Evolutionary conservation across 2,329 filamentous ascomycete species (phyloP).

Genomic region (Monosporascus sp.): DNA sequence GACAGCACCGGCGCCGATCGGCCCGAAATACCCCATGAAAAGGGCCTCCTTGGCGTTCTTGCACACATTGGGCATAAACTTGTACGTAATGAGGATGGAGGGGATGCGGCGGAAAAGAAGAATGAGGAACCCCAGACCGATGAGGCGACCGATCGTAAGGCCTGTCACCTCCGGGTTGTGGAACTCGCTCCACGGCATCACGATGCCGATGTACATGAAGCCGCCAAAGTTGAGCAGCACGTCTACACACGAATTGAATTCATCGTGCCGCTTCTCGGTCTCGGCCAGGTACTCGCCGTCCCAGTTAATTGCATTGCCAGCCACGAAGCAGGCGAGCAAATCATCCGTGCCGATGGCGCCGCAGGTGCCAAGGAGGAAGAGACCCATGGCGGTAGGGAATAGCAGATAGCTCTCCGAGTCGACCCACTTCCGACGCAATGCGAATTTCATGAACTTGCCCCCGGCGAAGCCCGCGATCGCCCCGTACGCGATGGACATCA

Average conservation of each 20-base stretch:
- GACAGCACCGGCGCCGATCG: constrained; percentile 70
- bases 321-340: constrained; percentile 54
- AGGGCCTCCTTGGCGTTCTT: constrained; percentile 52
- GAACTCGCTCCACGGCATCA: constrained; percentile 52
- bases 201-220: constrained; percentile 54
- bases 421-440: constrained; percentile 45
- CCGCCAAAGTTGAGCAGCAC: constrained; percentile 54
- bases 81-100: constrained; percentile 47
- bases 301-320: constrained; percentile 57
- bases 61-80: constrained; percentile 46
- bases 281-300: constrained; percentile 54
- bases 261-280: constrained; percentile 50
- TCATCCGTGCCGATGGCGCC: constrained; percentile 55
- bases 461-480: constrained; percentile 42
- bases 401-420: constrained; percentile 50
- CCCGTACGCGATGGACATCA: constrained; percentile 48
- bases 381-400: constrained; percentile 44
- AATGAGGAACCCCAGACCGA: constrained; percentile 47
- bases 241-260: constrained; percentile 54
- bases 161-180: constrained; percentile 46
- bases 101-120: constrained; percentile 52
- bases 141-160: constrained; percentile 43
- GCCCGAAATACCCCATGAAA: constrained; percentile 66
- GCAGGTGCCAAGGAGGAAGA: constrained; percentile 53
- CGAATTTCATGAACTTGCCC: constrained; percentile 40